Evolutionary conservation across 768 basidiomycete genomes (phyloP).

Genomic region (Ramaria sp.): DNA sequence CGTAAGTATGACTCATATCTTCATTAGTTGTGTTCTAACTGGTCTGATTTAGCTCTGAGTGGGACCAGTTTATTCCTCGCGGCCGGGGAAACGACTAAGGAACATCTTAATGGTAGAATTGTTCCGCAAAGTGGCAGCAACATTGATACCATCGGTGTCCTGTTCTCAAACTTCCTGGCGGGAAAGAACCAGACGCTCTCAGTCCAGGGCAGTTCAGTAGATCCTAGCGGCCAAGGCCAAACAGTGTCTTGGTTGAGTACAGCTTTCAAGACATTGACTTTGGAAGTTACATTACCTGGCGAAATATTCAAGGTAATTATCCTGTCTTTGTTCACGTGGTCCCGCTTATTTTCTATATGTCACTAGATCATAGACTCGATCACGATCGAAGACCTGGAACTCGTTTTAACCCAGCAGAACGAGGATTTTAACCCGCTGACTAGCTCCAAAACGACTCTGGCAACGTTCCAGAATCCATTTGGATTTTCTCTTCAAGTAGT

Average conservation of each 20-base stretch:
- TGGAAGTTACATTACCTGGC: conserved; percentile 53
- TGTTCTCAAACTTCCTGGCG: conserved; percentile 58
- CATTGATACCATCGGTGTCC: conserved; percentile 40
- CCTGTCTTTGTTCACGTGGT: background rate
- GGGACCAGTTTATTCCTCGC: conserved; percentile 39
- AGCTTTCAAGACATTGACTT: conserved; percentile 57
- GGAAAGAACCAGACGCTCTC: conserved; percentile 52
- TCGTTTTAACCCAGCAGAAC: conserved; percentile 38
- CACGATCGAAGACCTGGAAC: conserved; percentile 40
- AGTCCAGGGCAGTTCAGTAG: conserved; percentile 49
- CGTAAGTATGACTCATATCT: conserved; percentile 31
- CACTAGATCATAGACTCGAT: conserved; percentile 53
- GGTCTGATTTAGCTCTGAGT: conserved; percentile 33
- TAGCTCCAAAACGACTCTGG: conserved; percentile 42
- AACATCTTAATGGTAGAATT: conserved; percentile 54
- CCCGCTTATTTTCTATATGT: background rate
- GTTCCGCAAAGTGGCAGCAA: conserved; percentile 47
- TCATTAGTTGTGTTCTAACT: background rate
- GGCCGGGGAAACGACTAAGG: conserved; percentile 33
- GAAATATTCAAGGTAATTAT: conserved; percentile 35
- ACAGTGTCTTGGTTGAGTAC: conserved; percentile 53
- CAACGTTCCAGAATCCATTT: conserved; percentile 62
- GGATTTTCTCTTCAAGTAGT: conserved; percentile 63
- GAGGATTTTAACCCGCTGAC: conserved; percentile 52
- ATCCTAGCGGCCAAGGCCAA: conserved; percentile 39